A percentile compares a stretch with the other conserved stretches of the same genome.
These are phyloP conservation scores for Lithospermum erythrorhizon DNA, from an alignment of 257 asterid species.

Conservation along the genomic window DNA sequence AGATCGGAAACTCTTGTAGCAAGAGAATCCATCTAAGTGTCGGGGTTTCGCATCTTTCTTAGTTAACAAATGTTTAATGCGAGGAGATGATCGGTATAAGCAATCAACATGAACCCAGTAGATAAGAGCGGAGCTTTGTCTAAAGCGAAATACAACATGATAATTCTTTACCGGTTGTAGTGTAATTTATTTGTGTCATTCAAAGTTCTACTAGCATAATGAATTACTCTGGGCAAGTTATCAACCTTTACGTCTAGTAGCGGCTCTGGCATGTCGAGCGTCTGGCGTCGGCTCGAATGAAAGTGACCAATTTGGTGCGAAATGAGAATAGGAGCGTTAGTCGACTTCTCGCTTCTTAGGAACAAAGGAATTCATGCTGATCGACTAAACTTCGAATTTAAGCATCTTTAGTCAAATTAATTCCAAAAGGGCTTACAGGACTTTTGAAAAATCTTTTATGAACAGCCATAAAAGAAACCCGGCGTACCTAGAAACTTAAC, in stretches of 20 bases:
- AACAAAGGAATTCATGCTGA: background rate
- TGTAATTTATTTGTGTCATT: background rate
- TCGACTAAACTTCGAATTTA: too few relatives aligned
- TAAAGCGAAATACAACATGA: background rate
- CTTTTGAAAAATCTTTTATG: background rate
- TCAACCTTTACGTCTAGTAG: background rate
- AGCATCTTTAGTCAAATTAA: too few relatives aligned
- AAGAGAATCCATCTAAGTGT: background rate
- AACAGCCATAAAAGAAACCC: background rate
- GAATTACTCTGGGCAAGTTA: background rate
- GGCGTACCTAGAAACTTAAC: background rate
- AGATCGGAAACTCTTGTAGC: constrained; percentile 1
- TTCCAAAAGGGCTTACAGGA: background rate
- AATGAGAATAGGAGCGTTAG: background rate
- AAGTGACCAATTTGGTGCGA: background rate
- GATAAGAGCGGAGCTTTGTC: background rate
- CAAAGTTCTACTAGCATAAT: background rate
- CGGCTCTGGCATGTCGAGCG: background rate
- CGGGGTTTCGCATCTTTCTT: background rate
- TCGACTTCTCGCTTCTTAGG: too few relatives aligned
- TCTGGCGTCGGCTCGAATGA: background rate
- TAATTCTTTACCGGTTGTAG: background rate
- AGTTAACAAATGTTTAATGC: background rate
- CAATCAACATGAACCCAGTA: background rate
- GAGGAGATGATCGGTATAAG: background rate